A percentile compares a stretch with the other conserved stretches of the same genome.
Conservation (phyloP, 176 grass and related monocot species). For the Oryza punctata region DNA sequence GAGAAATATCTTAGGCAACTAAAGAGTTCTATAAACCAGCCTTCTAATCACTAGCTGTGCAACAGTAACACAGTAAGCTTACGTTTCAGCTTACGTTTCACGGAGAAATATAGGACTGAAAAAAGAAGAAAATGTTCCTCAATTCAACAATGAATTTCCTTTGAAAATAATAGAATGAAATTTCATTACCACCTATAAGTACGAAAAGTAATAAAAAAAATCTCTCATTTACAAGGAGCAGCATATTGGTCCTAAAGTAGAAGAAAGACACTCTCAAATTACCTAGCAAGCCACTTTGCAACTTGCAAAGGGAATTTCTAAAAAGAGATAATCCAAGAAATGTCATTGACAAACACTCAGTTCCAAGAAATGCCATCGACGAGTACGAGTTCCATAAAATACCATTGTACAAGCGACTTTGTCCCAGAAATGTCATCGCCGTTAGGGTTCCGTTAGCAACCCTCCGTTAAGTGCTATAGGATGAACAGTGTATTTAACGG, state of each 20-base stretch:
- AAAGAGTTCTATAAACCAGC: slow-evolving; percentile 27
- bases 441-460: no score
- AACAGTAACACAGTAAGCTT: slow-evolving; percentile 23
- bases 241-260: background rate
- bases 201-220: slow-evolving; percentile 23
- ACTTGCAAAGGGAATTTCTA: background rate
- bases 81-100: background rate
- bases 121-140: background rate
- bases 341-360: no score
- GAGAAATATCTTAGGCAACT: slow-evolving; percentile 1
- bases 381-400: no score
- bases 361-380: no score
- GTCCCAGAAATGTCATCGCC: no score
- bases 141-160: no score
- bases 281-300: slow-evolving; percentile 12
- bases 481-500: no score
- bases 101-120: background rate
- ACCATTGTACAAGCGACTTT: no score
- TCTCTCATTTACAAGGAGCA: background rate
- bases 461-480: no score
- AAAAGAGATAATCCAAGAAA: no score
- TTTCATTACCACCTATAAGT: no score
- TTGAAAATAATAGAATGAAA: no score
- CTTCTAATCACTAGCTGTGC: background rate
- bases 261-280: background rate